Evolutionary conservation across 495 filamentous ascomycete species (phyloP).

Genomic region (Daldinia bambusicola): DNA sequence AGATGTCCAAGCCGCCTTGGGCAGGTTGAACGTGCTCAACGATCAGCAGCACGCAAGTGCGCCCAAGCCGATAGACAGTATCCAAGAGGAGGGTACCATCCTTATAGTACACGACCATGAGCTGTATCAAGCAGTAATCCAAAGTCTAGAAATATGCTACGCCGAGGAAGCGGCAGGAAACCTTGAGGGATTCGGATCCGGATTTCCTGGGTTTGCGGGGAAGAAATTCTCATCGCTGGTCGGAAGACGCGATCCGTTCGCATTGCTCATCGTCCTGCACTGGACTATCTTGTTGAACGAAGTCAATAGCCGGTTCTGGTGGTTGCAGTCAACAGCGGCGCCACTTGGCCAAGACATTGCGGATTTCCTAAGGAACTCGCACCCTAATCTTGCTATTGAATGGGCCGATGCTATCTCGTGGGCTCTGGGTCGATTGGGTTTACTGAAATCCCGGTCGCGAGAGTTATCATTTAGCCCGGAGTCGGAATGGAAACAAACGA

Average conservation of each 20-base stretch:
- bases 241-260: conserved; percentile 46
- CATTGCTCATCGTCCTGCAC: conserved; percentile 49
- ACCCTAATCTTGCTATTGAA: conserved; percentile 22
- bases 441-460: conserved; percentile 11
- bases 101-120: conserved; percentile 20
- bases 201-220: conserved; percentile 42
- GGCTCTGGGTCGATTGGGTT: conserved; percentile 11
- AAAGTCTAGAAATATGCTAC: conserved; percentile 38
- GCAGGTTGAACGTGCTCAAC: conserved; percentile 38
- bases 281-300: conserved; percentile 46
- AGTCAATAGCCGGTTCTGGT: conserved; percentile 31
- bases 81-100: conserved; percentile 10
- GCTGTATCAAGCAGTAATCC: conserved; percentile 37
- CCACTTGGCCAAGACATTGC: conserved; percentile 36
- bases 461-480: conserved; percentile 14
- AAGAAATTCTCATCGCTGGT: conserved; percentile 45
- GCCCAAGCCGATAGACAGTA: conserved; percentile 15
- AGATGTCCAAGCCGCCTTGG: conserved; percentile 37
- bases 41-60: conserved; percentile 26
- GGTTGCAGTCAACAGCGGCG: conserved; percentile 19
- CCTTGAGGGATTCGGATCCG: conserved; percentile 41
- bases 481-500: background rate
- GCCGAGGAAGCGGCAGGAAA: conserved; percentile 44
- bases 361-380: conserved; percentile 25
- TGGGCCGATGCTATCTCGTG: conserved; percentile 31